phyloP scores from a whole-genome alignment of 2,329 filamentous ascomycete species.

The Penicillium sp. region DNA sequence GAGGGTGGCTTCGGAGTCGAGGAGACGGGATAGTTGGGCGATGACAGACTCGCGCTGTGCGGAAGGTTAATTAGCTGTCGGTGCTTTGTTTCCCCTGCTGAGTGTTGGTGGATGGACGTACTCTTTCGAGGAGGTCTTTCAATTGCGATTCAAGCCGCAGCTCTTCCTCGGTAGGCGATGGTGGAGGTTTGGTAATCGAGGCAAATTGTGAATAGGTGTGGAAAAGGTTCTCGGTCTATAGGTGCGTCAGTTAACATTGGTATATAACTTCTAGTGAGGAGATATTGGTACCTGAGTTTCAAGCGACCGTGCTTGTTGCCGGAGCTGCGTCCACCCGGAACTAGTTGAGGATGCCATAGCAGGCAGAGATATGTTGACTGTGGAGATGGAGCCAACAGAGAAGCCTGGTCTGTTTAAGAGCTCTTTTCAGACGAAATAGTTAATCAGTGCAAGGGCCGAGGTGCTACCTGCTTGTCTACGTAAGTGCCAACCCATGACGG shows the following conservation, averaged over 20 bases:
- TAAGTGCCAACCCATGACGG: slow-evolving; percentile 8
- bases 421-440: neutral
- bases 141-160: slow-evolving; percentile 68
- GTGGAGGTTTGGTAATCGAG: slow-evolving; percentile 65
- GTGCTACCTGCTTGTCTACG: slow-evolving; percentile 5
- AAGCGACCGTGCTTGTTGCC: slow-evolving; percentile 78
- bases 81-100: neutral
- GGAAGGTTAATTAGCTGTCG: slow-evolving; percentile 6
- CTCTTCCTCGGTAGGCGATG: slow-evolving; percentile 79
- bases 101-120: slow-evolving; percentile 9
- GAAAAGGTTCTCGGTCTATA: slow-evolving; percentile 65
- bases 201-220: slow-evolving; percentile 82
- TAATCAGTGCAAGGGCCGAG: slow-evolving; percentile 5
- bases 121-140: slow-evolving; percentile 64
- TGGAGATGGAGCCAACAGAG: neutral
- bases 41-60: slow-evolving; percentile 70
- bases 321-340: slow-evolving; percentile 81
- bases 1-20: slow-evolving; percentile 82
- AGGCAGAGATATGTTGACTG: neutral
- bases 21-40: slow-evolving; percentile 71
- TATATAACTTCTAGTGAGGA: neutral
- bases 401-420: neutral
- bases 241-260: slow-evolving; percentile 12
- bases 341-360: slow-evolving; percentile 49
- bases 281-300: slow-evolving; percentile 67